Base-by-base conservation (phyloP, 2,329 filamentous ascomycete species). In the Monosporascus sp. region DNA sequence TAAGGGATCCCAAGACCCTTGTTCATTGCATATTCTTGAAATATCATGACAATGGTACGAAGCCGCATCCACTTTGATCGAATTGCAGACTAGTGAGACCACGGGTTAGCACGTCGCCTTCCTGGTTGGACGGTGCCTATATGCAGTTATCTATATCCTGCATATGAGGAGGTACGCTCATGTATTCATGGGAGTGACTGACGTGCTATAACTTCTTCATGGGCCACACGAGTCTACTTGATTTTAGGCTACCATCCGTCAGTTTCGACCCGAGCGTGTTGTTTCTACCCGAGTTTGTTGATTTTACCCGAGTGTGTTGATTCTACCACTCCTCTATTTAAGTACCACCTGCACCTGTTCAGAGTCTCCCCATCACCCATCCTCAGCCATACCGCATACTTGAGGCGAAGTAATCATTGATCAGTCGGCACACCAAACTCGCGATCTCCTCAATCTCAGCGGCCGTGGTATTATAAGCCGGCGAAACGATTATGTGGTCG, bases 401-500 rank as follows among this genome's bases (percentile, higher is more conserved):
- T 34, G 55, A 54, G 7, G 60, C 59, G 53, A 81, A 79, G 25
- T 74, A 77, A 45, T 80, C 77, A 15, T 72, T 65, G 22, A 88
- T 68, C 18, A 86, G 75, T n/a, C 64, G 69, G 4, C 66, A 68
- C 3, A 82, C 71, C 0, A 70, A 74, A 18, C 76, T 70, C 2
- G 82, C 82, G 48, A 88, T 79, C 36, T 69, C 65, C 51, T 80
- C 73, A 49, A 88, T 71, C 20, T 87, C 82, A 7, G 73, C 72
- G 44, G 70, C 68, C 1, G 77, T 82, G 22, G 85, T 74, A 45
- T 81, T 89, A 68, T 84, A 90, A 1, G 88, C 78, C 5, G 88
- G 88, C 1, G 86, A 80, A 11, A 92, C 62, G 25, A 91, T 74
- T 37, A 90, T 72, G 65, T 89, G 85, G 62, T 92, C 88, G 9